A percentile compares a stretch with the other conserved stretches of the same genome.
These are phyloP conservation scores for Colletotrichum eleusines DNA, from an alignment of 2,329 filamentous ascomycete species.

Conservation along the genomic window DNA sequence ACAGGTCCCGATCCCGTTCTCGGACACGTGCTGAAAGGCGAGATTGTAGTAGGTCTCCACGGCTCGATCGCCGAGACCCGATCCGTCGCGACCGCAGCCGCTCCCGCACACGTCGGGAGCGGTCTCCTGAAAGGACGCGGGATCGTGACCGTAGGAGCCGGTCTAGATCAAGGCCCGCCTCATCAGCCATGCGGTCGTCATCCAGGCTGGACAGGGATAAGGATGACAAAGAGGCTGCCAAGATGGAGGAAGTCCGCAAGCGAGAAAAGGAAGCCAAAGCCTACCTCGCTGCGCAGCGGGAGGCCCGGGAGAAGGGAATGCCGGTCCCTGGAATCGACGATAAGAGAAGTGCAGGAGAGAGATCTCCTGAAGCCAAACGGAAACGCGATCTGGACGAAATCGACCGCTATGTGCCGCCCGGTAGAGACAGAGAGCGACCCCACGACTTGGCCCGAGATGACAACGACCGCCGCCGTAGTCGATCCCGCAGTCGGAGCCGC, in stretches of 20 bases:
- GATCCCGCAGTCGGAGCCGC: slow-evolving; percentile 52
- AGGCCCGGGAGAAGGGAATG: slow-evolving; percentile 69
- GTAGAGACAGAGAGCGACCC: slow-evolving; percentile 51
- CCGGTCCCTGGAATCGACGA: slow-evolving; percentile 70
- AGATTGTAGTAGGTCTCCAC: slow-evolving; percentile 50
- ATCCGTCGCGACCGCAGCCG: slow-evolving; percentile 42
- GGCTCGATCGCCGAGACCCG: slow-evolving; percentile 39
- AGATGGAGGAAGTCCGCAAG: slow-evolving; percentile 71
- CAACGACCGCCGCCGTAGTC: slow-evolving; percentile 52
- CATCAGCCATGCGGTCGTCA: slow-evolving; percentile 40
- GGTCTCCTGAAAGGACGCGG: slow-evolving; percentile 43
- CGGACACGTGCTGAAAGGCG: slow-evolving; percentile 22
- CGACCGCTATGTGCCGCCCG: slow-evolving; percentile 62
- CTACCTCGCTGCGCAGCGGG: slow-evolving; percentile 71
- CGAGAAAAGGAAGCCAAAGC: slow-evolving; percentile 74
- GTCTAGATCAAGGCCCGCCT: slow-evolving; percentile 57
- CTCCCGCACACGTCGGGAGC: slow-evolving; percentile 43
- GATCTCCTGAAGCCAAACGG: slow-evolving; percentile 58
- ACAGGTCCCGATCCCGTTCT: slow-evolving; percentile 37
- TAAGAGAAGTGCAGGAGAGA: slow-evolving; percentile 55
- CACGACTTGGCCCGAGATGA: slow-evolving; percentile 46
- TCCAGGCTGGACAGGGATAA: slow-evolving; percentile 52
- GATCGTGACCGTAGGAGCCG: slow-evolving; percentile 57
- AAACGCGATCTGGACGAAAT: slow-evolving; percentile 54
- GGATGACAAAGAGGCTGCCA: slow-evolving; percentile 67